Evolutionary conservation across 176 grass and related monocot species (phyloP), one percentile per base, ranked within the genome.

Genomic region (Elaeis guineensis): DNA sequence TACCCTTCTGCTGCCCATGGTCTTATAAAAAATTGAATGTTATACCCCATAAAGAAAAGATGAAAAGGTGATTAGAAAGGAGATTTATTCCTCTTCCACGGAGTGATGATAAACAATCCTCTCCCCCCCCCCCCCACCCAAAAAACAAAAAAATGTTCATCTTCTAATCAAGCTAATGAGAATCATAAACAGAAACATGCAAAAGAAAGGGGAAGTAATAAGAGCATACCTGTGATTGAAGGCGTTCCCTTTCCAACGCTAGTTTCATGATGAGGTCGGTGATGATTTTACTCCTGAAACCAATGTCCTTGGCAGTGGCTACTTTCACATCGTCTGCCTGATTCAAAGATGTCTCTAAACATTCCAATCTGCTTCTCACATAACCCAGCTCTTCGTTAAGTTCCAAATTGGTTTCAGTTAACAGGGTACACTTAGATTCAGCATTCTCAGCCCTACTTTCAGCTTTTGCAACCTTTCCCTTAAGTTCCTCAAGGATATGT

Each of bases 331-430:
- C 67, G 53, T 91, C 89, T 64, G 82, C 79, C 71, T 97, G 70
- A 30, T 61, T 60, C 69, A 85, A 26, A 54, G 81, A 85, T 49
- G 60, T 78, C 66, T 91, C 83, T 72, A 97, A 57, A 56, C 63
- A 54, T 77, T 89, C 81, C 58, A 85, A 60, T 75, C 61, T 80
- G 32, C 71, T 63, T 69, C 93, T 91, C 53, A 97, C 55, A 77
- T 85, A 85, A 51, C 80, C 69, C 53, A 91, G 26, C 61, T 97
- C 87, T 83, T 97, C 87, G 30, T 81, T 85, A 20, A 88, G 75
- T 52, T 97, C 93, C 66, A 82, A 86, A 85, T 89, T 97, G 17
- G 93, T 85, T 61, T 88, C 87, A 53, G 78, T 78, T 71, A 91
- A 67, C 49, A 77, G 19, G 57, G 59, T 82, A 59, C 78, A 85